These are phyloP conservation scores for Plantago coronopus DNA, from an alignment of 305 asterid species.

Conservation along the genomic window DNA sequence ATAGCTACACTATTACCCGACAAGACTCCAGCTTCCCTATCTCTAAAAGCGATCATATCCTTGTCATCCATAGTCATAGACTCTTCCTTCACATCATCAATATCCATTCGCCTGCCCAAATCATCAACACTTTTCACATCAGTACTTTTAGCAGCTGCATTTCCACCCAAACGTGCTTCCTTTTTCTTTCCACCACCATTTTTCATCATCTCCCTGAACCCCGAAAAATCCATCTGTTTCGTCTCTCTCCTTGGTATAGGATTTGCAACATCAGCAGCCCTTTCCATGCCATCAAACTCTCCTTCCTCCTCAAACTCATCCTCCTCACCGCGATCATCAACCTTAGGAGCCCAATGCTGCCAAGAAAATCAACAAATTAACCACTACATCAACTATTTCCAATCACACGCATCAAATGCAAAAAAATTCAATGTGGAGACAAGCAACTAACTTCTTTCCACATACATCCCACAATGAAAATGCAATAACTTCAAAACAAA, in stretches of 20 bases:
- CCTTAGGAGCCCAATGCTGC: constrained; percentile 72
- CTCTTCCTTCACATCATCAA: constrained; percentile 23
- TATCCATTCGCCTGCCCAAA: constrained; percentile 18
- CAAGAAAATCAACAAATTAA: constrained; percentile 18
- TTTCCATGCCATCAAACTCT: constrained; percentile 36
- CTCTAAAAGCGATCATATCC: constrained; percentile 19
- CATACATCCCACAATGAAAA: constrained; percentile 15
- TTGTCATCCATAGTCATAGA: constrained; percentile 21
- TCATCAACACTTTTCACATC: constrained; percentile 24
- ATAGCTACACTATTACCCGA: constrained; percentile 20
- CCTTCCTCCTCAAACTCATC: constrained; percentile 35
- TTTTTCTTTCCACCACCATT: constrained; percentile 28
- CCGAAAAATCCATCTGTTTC: constrained; percentile 60
- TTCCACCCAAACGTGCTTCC: constrained; percentile 18
- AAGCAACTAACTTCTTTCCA: constrained; percentile 9
- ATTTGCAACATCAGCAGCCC: constrained; percentile 51
- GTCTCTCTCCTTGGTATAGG: constrained; percentile 67
- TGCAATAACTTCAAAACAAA: background rate
- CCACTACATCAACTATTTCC: constrained; percentile 5
- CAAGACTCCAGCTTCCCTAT: constrained; percentile 17
- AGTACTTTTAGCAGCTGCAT: constrained; percentile 21
- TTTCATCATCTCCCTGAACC: constrained; percentile 43
- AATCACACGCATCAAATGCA: constrained; percentile 2
- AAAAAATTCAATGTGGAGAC: background rate
- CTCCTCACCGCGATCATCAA: constrained; percentile 27